Base-by-base conservation (phyloP, 192 early-diverging fungal species). In the Coemansia interrupta region DNA sequence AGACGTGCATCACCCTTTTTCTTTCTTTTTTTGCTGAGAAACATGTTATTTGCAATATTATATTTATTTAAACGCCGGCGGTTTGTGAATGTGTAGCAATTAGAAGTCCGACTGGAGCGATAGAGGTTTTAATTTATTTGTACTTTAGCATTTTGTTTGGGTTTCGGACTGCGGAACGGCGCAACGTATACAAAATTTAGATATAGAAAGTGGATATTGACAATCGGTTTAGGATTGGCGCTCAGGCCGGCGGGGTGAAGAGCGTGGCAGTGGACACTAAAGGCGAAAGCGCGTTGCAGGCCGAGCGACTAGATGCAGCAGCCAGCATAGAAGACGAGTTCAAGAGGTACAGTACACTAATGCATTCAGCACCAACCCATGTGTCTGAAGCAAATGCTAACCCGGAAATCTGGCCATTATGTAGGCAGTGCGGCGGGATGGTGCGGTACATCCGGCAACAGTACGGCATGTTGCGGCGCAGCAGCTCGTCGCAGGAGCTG, bases 401-500 rank as follows among this genome's bases (percentile, higher is more conserved):
- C 26, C 1, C 26, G 26, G 26, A 1, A 26, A 26, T 20, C 29
- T 19, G 22, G 22, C 17, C 42, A 5, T 17, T 46, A 10, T 28
- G 23, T 61, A 51, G 73, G 46, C 56, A 61, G 19, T 71, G 68
- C 40, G 30, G 58, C 10, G 63, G 15, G 19, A 58, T 64, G 15
- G 57, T 52, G 18, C 56, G 57, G 20, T 67, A 67, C 20, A 55
- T 63, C 32, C 26, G 61, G 36, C 22, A 46, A 11, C 59, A 42
- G 64, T 71, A 67, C 58, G 56, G 53, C 11, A 48, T 56, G 14
- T 56, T 77, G 41, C 51, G 66, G 42, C 58, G 47, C 40, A 61
- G 72, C 54, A 19, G 29, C 28, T 54, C 73, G 32, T 56, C 15
- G 13, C 56, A 41, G 42, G 56, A 56, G 13, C 58, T 77, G 18